Base-by-base conservation (phyloP, 2,329 filamentous ascomycete species). In the Sporothrix pallida region DNA sequence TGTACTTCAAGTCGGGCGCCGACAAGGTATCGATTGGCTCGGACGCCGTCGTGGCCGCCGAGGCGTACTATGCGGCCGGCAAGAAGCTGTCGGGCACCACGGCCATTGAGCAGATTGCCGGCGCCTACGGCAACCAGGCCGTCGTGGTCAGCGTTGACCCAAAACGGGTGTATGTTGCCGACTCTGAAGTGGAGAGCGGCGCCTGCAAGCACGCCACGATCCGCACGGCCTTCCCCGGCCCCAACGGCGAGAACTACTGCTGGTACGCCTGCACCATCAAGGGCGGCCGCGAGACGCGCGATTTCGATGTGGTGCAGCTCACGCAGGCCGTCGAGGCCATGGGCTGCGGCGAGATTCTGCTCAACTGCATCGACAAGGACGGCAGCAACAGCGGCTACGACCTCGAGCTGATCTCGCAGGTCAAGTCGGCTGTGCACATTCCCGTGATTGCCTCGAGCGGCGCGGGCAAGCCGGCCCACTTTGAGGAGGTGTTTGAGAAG, bases 221-320 rank as follows among this genome's bases (percentile, higher is more conserved):
- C 79, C 84, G 87, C 79, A 97, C 95, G 0, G 81, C 83, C 0
- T 88, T 85, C 75, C 90, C 89, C 0, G 94, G 95, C 9, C 90
- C 93, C 26, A 87, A 88, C 60, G 94, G 94, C 42, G 93, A 98
- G 82, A 84, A 86, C 71, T 92, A 90, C 82, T 97, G 94, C 85
- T 99, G 95, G 95, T 99, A 98, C 81, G 95, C 96, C 74, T 98
- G 96, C 84, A 99, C 96, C 7, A 94, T 97, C 84, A 97, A 95
- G 84, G 96, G 96, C 65, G 96, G 96, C 7, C 91, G 96, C 75
- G 95, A 98, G 84, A 95, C 92, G n/a, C 89, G 95, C 75, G 94
- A 98, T 81, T 87, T 98, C 77, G 95, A 98, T 81, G 96, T 98
- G 17, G 89, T 95, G 15, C 93, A 98, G 83, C 88, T 99, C 10